Conservation (phyloP, 371 early-diverging fungal species). For the Syncephalastrum monosporum region DNA sequence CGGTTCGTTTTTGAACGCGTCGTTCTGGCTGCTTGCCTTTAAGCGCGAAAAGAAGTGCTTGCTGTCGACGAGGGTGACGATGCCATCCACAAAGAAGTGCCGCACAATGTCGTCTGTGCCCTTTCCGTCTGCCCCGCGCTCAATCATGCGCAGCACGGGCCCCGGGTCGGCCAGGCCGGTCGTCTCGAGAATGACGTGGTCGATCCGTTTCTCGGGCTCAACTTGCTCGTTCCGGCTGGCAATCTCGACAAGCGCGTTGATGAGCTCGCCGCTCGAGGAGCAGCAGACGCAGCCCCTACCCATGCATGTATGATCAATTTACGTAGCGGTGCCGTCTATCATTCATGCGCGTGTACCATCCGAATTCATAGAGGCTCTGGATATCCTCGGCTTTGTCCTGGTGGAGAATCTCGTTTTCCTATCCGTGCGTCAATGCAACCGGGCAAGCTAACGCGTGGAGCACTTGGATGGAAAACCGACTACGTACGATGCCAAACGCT, state of each 20-base stretch:
- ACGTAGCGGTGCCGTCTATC: not conserved
- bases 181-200: slow-evolving; percentile 31
- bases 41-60: slow-evolving; percentile 22
- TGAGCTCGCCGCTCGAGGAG: slow-evolving; percentile 34
- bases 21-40: slow-evolving; percentile 4
- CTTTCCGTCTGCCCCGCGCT: slow-evolving; percentile 25
- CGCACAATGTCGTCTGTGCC: slow-evolving; percentile 32
- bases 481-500: slow-evolving; percentile 34
- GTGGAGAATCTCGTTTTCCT: slow-evolving; percentile 36
- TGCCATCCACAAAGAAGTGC: slow-evolving; percentile 32
- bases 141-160: slow-evolving; percentile 32
- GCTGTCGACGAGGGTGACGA: slow-evolving; percentile 31
- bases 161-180: slow-evolving; percentile 43
- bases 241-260: slow-evolving; percentile 29
- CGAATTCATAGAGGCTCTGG: slow-evolving; percentile 39
- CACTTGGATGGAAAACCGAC: not conserved
- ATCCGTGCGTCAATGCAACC: too few species aligned
- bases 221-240: slow-evolving; percentile 22
- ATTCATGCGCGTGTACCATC: slow-evolving; percentile 18
- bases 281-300: slow-evolving; percentile 42
- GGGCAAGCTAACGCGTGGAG: not conserved
- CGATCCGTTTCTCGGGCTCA: slow-evolving; percentile 13
- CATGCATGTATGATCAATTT: not conserved
- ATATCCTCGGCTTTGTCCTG: slow-evolving; percentile 24
- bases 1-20: slow-evolving; percentile 36